Base-by-base conservation (phyloP, 768 basidiomycete species). In the Russula compacta region DNA sequence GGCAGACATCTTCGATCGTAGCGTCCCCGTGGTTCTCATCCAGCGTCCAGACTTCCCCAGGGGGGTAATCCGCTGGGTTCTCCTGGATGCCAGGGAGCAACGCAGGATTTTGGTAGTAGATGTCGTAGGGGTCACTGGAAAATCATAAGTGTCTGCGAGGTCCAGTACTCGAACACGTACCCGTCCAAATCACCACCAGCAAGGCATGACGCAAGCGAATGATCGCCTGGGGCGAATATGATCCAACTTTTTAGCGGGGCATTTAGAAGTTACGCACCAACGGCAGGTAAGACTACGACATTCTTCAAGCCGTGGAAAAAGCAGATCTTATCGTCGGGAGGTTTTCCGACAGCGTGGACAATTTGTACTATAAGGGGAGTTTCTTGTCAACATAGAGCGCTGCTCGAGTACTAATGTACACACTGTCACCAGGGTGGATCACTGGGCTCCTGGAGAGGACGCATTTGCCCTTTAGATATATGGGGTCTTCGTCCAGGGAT, bases 131-230 rank as follows among this genome's bases (percentile, higher is more conserved):
- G 64, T 91, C 88, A 3, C 88, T 88, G 65, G 50, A 38, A 21
- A 35, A 21, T 38, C 3, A 6, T 52, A 52, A 38, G 50, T 21
- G 9, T 9, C 33, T 35, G 21, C n/a, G 33, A 50, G 17, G 17
- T 11, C 49, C 1, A 19, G 33, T 51, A n/a, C 3, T 19, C 19
- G 6, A 19, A 21, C 21, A 21, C 38, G 29, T 69, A 87, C 86
- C 89, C 89, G 59, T 90, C 89, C n/a, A 90, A 73, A 73, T 91
- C 89, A 0, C 89, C 89, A 39, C 88, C 88, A 10, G 80, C 85
- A 15, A 90, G 76, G 62, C 80, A 82, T 2, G 86, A 87, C 10
- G 89, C 79, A 44, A 89, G 68, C 0, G 87, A 85, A 40, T 86
- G 80, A 1, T 66, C 59, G 6, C 85, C 86, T 88, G 64, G 5